Percentiles rank a stretch among this genome's conserved stretches.
These are phyloP conservation scores for Nitzschia sp. DNA, from an alignment of 108 stramenopile species.

Conservation along the genomic window DNA sequence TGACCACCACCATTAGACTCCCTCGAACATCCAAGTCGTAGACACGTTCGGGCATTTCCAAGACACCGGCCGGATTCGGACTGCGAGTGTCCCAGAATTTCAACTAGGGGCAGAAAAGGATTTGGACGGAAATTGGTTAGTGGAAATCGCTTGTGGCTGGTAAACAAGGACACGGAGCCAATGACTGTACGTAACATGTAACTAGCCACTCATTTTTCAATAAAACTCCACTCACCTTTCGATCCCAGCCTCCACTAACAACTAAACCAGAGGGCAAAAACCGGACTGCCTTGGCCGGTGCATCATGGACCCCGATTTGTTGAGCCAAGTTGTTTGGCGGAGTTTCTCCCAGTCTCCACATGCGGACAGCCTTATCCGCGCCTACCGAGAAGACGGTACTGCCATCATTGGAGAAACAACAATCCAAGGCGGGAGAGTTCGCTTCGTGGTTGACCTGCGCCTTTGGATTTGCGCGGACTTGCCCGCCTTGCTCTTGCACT, in stretches of 20 bases:
- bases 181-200: too few relatives aligned
- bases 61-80: constrained; percentile 72
- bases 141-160: too few relatives aligned
- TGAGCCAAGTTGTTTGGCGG: constrained; percentile 62
- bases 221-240: constrained; percentile 21
- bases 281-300: constrained; percentile 72
- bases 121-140: too few relatives aligned
- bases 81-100: constrained; percentile 91
- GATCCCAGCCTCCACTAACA: constrained; percentile 80
- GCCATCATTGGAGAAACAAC: constrained; percentile 76
- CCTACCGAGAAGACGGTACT: constrained; percentile 79
- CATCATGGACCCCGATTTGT: constrained; percentile 90
- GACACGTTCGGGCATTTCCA: constrained; percentile 83
- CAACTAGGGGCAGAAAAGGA: too few relatives aligned
- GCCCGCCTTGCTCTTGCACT: constrained; percentile 75
- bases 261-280: constrained; percentile 68
- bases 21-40: constrained; percentile 87
- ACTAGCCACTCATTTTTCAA: too few relatives aligned
- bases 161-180: too few relatives aligned
- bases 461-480: constrained; percentile 68
- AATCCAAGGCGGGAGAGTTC: constrained; percentile 66
- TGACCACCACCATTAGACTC: constrained; percentile 83
- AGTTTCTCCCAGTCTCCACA: constrained; percentile 83
- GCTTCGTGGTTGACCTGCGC: constrained; percentile 84
- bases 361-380: constrained; percentile 83